Conservation (phyloP, 768 basidiomycete genomes). For the Lyophyllum shimeji region DNA sequence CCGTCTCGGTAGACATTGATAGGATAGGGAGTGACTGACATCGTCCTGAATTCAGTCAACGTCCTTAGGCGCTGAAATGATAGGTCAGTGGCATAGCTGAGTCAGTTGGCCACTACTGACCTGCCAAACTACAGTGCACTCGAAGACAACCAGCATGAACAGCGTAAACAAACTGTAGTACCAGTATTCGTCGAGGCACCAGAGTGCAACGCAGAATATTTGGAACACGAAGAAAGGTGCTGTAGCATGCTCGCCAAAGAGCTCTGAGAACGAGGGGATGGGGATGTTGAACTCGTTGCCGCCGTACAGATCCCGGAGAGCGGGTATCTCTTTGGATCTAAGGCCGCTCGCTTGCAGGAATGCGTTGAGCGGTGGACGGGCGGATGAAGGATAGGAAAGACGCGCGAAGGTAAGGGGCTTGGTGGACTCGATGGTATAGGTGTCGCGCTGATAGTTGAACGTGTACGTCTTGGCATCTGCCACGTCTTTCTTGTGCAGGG, state of each 20-base stretch:
- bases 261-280: slow-evolving; percentile 88
- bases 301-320: slow-evolving; percentile 72
- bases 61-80: slow-evolving; percentile 79
- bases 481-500: slow-evolving; percentile 60
- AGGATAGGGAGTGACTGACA: slow-evolving; percentile 90
- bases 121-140: slow-evolving; percentile 99
- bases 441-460: slow-evolving; percentile 95
- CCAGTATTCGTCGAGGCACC: slow-evolving; percentile 99
- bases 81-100: slow-evolving; percentile 1
- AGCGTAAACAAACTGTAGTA: slow-evolving; percentile 97
- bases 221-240: slow-evolving; percentile 99
- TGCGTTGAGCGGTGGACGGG: slow-evolving; percentile 61
- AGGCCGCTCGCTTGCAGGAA: slow-evolving; percentile 67
- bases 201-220: slow-evolving; percentile 94
- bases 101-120: slow-evolving; percentile 38
- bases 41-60: slow-evolving; percentile 92
- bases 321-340: slow-evolving; percentile 41
- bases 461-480: slow-evolving; percentile 65
- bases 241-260: slow-evolving; percentile 94
- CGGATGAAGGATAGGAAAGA: slow-evolving; percentile 86
- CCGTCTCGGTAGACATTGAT: slow-evolving; percentile 80
- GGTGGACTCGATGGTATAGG: slow-evolving; percentile 69
- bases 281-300: slow-evolving; percentile 97
- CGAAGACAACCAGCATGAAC: slow-evolving; percentile 98
- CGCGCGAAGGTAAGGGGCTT: slow-evolving; percentile 66